Evolutionary conservation across 306 rosid species (phyloP), one percentile per base, ranked within the genome.

Genomic region (Macrotyloma uniflorum): DNA sequence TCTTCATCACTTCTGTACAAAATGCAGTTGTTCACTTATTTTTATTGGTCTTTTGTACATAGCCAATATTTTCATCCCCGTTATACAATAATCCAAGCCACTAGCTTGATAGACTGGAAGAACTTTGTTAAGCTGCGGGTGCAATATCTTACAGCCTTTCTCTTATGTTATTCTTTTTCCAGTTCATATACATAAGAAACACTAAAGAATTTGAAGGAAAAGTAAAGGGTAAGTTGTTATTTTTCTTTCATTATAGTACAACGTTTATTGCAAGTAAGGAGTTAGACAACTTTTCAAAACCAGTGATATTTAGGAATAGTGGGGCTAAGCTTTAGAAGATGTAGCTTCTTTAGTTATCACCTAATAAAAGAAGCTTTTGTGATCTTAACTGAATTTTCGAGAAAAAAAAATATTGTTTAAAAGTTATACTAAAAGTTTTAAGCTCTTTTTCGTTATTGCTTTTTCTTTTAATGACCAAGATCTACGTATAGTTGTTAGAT

Each of bases 41-140:
- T 24, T 22, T 77, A 82, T 74, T 76, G 79, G n/a, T 88, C 89
- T 74, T 77, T 78, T 90, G 93, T 91, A 86, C 84, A 93, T 90
- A 85, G 61, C 77, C 67, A 80, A 85, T 87, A 82, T 80, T 73
- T 85, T 77, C 75, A 57, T 82, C 70, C 72, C 74, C 43, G 73
- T 81, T 30, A 73, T 76, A 57, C 50, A 91, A 94, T 94, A 94
- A 88, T 74, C 83, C 89, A 74, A 78, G 86, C 82, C 81, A 59
- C 33, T 49, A 85, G 83, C 80, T 65, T 73, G 84, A 16, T 76
- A 54, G 57, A 72, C 80, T 73, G 68, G 68, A 87, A 77, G 77
- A 66, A 77, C 80, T 66, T 8, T 79, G 71, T 74, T 80, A 53
- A 81, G 82, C 80, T 81, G 77, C 66, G 62, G 83, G 73, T 89